Conservation (phyloP, 768 basidiomycete species). For the Leccinum fibrillosum region DNA sequence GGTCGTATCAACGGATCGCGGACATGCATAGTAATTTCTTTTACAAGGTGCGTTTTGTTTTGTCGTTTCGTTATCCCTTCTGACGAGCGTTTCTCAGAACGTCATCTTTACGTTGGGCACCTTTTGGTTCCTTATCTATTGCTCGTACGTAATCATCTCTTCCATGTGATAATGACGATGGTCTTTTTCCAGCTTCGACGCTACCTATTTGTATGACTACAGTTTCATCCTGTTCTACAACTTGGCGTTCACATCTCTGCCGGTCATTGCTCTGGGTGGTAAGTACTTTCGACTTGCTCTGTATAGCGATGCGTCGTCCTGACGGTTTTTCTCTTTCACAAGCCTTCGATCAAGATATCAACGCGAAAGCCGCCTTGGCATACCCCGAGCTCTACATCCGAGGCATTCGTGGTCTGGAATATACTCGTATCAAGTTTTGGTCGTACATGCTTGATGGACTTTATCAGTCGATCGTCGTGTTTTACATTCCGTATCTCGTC, state of each 20-base stretch:
- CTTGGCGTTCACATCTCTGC: constrained; percentile 89
- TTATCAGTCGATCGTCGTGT: constrained; percentile 87
- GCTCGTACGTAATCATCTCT: constrained; percentile 49
- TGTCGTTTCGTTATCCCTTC: background rate
- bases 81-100: constrained; percentile 44
- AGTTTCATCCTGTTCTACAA: constrained; percentile 93
- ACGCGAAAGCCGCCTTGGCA: constrained; percentile 82
- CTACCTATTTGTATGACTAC: constrained; percentile 92
- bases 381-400: constrained; percentile 96
- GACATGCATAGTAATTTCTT: constrained; percentile 99
- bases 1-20: constrained; percentile 95
- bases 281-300: background rate
- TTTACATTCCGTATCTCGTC: constrained; percentile 78
- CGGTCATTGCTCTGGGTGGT: constrained; percentile 90
- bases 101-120: constrained; percentile 90
- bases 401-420: constrained; percentile 91
- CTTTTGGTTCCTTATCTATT: constrained; percentile 94
- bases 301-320: background rate
- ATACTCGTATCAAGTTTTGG: constrained; percentile 92
- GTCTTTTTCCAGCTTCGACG: constrained; percentile 66
- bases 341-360: constrained; percentile 94
- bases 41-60: constrained; percentile 70
- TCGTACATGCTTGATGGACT: constrained; percentile 91
- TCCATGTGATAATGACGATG: no score
- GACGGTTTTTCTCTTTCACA: background rate